Evolutionary conservation across 129 eudicot species (phyloP).

Genomic region (Helichrysum umbraculigerum): DNA sequence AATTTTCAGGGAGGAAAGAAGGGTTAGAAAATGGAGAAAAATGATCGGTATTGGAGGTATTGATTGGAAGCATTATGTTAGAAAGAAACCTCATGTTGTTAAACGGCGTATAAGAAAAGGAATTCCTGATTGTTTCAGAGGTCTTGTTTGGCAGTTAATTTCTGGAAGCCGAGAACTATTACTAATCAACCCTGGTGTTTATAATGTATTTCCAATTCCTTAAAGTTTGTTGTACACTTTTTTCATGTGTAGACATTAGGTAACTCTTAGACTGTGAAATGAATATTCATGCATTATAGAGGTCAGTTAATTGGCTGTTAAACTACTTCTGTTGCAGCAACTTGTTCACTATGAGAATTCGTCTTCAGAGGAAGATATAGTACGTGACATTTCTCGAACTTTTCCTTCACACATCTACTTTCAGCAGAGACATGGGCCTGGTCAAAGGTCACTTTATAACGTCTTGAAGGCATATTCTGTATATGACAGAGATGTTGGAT

Average conservation of each 20-base stretch:
- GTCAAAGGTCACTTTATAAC: constrained; percentile 80
- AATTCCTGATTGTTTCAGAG: constrained; percentile 85
- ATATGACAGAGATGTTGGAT: constrained; percentile 75
- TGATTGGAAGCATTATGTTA: constrained; percentile 78
- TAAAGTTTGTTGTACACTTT: background rate
- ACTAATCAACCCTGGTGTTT: constrained; percentile 85
- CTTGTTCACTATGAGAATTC: constrained; percentile 84
- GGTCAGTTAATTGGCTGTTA: background rate
- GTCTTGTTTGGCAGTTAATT: constrained; percentile 82
- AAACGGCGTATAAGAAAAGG: constrained; percentile 83
- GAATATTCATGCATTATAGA: too few relatives aligned
- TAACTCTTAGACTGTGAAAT: background rate
- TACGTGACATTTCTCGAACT: constrained; percentile 73
- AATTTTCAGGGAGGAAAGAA: constrained; percentile 90
- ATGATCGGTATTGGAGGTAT: constrained; percentile 91
- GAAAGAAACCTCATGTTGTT: constrained; percentile 77
- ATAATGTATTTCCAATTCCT: constrained; percentile 46
- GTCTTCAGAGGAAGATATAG: constrained; percentile 79
- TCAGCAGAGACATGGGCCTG: constrained; percentile 94
- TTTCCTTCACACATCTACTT: constrained; percentile 85
- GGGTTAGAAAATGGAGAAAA: constrained; percentile 75
- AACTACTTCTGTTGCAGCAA: constrained; percentile 56
- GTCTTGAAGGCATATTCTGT: constrained; percentile 20
- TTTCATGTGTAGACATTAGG: background rate
- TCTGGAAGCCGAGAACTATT: constrained; percentile 83